Evolutionary conservation across 257 asterid genomes (phyloP).

Genomic region (Solanum clarkiae): DNA sequence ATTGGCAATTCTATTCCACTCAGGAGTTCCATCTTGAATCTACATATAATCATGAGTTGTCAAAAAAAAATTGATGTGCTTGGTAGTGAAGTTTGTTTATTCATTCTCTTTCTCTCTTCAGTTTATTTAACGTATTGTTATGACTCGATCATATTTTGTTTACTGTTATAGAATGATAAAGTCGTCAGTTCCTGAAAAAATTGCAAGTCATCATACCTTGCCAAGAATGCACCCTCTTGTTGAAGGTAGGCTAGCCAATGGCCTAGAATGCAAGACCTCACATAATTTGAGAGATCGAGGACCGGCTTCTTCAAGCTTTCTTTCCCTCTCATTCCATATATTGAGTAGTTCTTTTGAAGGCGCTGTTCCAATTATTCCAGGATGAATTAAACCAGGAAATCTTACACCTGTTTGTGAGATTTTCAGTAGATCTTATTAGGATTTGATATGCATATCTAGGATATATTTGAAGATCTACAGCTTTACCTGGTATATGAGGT

Average conservation of each 20-base stretch:
- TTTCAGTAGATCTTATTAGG: not conserved
- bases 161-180: not conserved
- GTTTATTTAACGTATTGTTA: not conserved
- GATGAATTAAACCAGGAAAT: conserved; percentile 90
- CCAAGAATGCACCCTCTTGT: conserved; percentile 80
- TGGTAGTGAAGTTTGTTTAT: not conserved
- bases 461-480: not conserved
- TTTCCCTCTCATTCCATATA: conserved; percentile 84
- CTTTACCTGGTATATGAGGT: conserved; percentile 87
- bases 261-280: conserved; percentile 82
- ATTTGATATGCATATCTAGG: not conserved
- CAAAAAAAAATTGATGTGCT: not conserved
- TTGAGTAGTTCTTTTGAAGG: conserved; percentile 74
- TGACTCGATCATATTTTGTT: not conserved
- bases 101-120: not conserved
- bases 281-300: conserved; percentile 51
- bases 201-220: no score
- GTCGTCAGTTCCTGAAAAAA: not conserved
- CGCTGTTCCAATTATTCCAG: conserved; percentile 90
- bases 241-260: conserved; percentile 77
- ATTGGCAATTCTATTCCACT: conserved; percentile 74
- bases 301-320: conserved; percentile 59
- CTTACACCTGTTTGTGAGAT: conserved; percentile 42
- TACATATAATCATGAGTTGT: conserved; percentile 8
- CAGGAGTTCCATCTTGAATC: conserved; percentile 67